Percentiles rank a stretch among this genome's conserved stretches.
phyloP scores from a whole-genome alignment of 164 flowering plant species.

The Berberis thunbergii region DNA sequence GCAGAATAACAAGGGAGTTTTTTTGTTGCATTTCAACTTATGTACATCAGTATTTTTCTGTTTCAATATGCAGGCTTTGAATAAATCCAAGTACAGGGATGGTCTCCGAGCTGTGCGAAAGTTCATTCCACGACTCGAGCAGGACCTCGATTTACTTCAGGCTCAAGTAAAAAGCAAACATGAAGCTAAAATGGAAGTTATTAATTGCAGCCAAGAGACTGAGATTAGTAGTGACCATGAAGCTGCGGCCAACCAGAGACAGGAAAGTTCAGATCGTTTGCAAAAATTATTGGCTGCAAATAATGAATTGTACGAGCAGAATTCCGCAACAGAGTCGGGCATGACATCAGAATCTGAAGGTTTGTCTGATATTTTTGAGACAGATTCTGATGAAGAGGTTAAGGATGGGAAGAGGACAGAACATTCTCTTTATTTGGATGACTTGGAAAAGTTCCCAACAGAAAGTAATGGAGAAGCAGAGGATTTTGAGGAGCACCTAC shows the following conservation, averaged over 20 bases:
- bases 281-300: constrained; percentile 22
- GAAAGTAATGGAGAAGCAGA: constrained; percentile 32
- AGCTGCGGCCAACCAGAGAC: constrained; percentile 7
- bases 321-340: constrained; percentile 22
- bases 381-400: constrained; percentile 52
- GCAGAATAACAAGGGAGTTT: neutral
- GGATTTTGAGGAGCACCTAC: constrained; percentile 64
- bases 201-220: constrained; percentile 15
- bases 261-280: constrained; percentile 26
- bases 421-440: constrained; percentile 53
- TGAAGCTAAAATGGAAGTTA: constrained; percentile 16
- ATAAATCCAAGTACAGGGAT: constrained; percentile 78
- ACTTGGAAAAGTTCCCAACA: constrained; percentile 56
- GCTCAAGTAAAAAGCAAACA: constrained; percentile 24
- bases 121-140: constrained; percentile 75
- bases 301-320: constrained; percentile 18
- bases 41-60: neutral
- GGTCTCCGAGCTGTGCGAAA: constrained; percentile 67
- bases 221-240: constrained; percentile 5
- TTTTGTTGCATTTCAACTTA: neutral
- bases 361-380: constrained; percentile 83
- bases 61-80: constrained; percentile 54
- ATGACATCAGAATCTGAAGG: constrained; percentile 59
- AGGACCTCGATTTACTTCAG: constrained; percentile 62
- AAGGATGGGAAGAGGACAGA: constrained; percentile 24